phyloP scores from a whole-genome alignment of 2,329 filamentous ascomycete genomes.

The Aspergillus awamori region DNA sequence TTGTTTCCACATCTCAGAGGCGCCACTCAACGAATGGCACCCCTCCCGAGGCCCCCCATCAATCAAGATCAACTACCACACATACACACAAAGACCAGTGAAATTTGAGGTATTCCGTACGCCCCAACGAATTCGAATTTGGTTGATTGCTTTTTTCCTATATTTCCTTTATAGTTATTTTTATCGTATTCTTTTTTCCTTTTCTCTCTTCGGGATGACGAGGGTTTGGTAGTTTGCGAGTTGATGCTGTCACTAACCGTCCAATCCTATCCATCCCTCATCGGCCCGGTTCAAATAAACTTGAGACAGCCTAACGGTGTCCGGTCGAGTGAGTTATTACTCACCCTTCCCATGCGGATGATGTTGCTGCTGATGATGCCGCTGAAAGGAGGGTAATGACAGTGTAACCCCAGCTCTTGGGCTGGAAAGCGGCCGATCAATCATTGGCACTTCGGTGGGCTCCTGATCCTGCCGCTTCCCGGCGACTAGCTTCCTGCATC shows the following conservation, averaged over 20 bases:
- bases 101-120: neutral
- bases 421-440: constrained; percentile 20
- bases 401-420: constrained; percentile 26
- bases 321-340: constrained; percentile 24
- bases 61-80: constrained; percentile 14
- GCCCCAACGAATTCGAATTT: neutral
- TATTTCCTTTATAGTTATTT: neutral
- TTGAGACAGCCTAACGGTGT: constrained; percentile 46
- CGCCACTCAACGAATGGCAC: constrained; percentile 22
- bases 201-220: neutral
- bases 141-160: neutral
- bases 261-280: constrained; percentile 13
- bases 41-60: constrained; percentile 23
- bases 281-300: constrained; percentile 38
- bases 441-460: constrained; percentile 15
- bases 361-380: neutral
- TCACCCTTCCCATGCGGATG: constrained; percentile 1
- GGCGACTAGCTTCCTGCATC: constrained; percentile 19
- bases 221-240: constrained; percentile 3
- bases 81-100: neutral
- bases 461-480: constrained; percentile 24
- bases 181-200: no score
- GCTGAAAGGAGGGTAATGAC: constrained; percentile 8
- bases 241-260: constrained; percentile 16
- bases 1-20: constrained; percentile 27